Evolutionary conservation across 2,329 filamentous ascomycete species (phyloP), one percentile per base, ranked within the genome.

Genomic region (Penicillium sp.): DNA sequence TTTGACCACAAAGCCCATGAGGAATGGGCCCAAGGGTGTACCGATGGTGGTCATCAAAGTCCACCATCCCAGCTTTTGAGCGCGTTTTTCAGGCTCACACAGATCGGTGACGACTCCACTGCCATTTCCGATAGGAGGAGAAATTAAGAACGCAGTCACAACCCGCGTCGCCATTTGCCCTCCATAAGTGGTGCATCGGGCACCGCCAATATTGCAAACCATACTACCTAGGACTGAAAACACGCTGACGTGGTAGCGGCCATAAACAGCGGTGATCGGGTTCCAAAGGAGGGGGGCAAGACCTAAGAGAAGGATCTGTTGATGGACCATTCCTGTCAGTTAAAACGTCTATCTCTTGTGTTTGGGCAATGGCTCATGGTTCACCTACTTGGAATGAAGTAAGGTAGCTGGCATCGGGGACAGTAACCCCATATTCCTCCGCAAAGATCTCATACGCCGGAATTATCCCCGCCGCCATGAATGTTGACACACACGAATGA

Each of bases 401-500:
- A 34, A 86, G 74, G 67, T 85, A 86, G 2, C 77, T 81, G 0
- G 81, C 76, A 10, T 73, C 67, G 49, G 81, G 81, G 1, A 86
- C 71, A 5, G 74, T 78, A 34, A 82, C 74, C 37, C 70, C 70
- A 1, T 86, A 76, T 49, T 84, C 80, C 51, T 75, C 71, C 3
- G 82, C 78, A 39, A 86, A 84, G 15, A 75, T 71, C 28, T 81
- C 78, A 66, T 82, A 86, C 3, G 58, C 67, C 1, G 83, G 81
- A 59, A 84, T 82, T 58, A 86, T 84, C 3, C 79, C 74, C 0
- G 83, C 78, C 1, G 83, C 82, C 5, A 77, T 82, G 60, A 85
- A 84, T 1, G 81, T 83, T 35, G 79, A 76, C 79, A 85, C 85
- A 72, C 81, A 81, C 38, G 82, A 81, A 60, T 86, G 82, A 63